Evolutionary conservation across 2,329 filamentous ascomycete genomes (phyloP).

Genomic region (Cordyceps pruinosa): DNA sequence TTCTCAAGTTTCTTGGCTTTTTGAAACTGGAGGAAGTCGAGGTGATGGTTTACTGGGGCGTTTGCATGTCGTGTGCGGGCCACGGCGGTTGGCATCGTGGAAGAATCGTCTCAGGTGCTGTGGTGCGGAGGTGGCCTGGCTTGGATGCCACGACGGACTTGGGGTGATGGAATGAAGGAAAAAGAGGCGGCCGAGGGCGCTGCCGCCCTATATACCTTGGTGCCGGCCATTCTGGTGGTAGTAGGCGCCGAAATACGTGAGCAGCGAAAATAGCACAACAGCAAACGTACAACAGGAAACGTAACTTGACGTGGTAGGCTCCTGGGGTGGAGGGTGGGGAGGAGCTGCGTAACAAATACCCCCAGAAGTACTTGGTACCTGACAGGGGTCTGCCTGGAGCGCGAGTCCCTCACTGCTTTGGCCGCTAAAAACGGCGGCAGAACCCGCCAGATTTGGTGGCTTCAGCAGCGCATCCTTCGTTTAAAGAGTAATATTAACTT

Average conservation of each 20-base stretch:
- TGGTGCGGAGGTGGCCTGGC: not conserved
- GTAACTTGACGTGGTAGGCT: not conserved
- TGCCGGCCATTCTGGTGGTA: not conserved
- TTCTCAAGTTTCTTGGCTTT: constrained; percentile 4
- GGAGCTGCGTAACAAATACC: not conserved
- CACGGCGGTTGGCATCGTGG: not conserved
- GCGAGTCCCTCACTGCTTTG: constrained; percentile 4
- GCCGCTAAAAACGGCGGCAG: constrained; percentile 12
- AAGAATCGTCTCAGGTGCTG: not conserved
- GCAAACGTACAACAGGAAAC: not conserved
- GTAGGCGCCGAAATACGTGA: not conserved
- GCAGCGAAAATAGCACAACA: not conserved
- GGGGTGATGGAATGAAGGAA: not conserved
- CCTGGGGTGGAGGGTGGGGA: not conserved
- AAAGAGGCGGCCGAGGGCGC: not conserved
- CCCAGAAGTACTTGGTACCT: constrained; percentile 14
- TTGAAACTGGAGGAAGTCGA: constrained; percentile 13
- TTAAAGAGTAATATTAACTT: constrained; percentile 3
- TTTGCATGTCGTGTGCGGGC: not conserved
- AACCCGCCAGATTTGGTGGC: constrained; percentile 11
- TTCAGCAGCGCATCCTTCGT: not conserved
- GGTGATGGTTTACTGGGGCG: constrained; percentile 1
- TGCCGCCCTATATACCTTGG: not conserved
- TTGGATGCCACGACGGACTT: not conserved
- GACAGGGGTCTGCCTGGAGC: not conserved